A percentile compares a stretch with the other conserved stretches of the same genome.
These are phyloP conservation scores for Ophiocordyceps robertsii DNA, from an alignment of 2,329 filamentous ascomycete genomes.

Conservation along the genomic window DNA sequence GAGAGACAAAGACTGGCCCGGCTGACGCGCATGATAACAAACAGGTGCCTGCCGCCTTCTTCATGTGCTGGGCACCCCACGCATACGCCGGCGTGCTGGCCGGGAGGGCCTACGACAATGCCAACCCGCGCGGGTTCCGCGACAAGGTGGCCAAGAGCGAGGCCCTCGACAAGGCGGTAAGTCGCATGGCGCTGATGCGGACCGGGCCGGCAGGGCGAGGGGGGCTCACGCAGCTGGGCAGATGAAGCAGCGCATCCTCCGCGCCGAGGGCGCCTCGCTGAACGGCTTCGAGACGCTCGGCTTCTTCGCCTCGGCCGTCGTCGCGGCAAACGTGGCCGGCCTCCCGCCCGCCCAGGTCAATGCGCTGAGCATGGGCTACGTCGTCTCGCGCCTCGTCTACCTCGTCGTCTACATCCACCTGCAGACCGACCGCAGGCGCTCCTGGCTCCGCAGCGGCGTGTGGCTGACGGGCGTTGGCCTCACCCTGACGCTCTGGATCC, in stretches of 20 bases:
- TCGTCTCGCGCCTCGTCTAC: slow-evolving; percentile 25
- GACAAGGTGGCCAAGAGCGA: slow-evolving; percentile 17
- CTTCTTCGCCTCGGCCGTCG: slow-evolving; percentile 26
- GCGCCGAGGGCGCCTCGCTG: slow-evolving; percentile 33
- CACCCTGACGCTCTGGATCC: slow-evolving; percentile 24
- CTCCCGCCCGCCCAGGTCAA: slow-evolving; percentile 25
- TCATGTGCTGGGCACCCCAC: slow-evolving; percentile 20
- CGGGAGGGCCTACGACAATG: slow-evolving; percentile 21
- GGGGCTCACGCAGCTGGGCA: not conserved
- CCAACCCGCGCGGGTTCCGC: slow-evolving; percentile 22
- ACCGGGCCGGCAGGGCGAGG: too few species aligned
- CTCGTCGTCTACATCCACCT: slow-evolving; percentile 29
- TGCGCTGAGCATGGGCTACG: slow-evolving; percentile 22
- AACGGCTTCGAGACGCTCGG: slow-evolving; percentile 32
- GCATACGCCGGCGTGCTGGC: slow-evolving; percentile 16
- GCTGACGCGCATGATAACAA: not conserved
- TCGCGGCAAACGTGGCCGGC: slow-evolving; percentile 31
- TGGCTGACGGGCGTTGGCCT: slow-evolving; percentile 22
- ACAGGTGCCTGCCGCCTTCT: slow-evolving; percentile 28
- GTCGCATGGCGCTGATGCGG: too few species aligned
- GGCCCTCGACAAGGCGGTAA: slow-evolving; percentile 15
- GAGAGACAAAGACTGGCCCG: not conserved
- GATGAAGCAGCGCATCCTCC: slow-evolving; percentile 31
- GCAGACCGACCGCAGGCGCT: slow-evolving; percentile 24
- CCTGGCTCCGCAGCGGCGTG: slow-evolving; percentile 20